Evolutionary conservation across 257 asterid genomes (phyloP), one percentile per base, ranked within the genome.

Genomic region (Solanum habrochaites): DNA sequence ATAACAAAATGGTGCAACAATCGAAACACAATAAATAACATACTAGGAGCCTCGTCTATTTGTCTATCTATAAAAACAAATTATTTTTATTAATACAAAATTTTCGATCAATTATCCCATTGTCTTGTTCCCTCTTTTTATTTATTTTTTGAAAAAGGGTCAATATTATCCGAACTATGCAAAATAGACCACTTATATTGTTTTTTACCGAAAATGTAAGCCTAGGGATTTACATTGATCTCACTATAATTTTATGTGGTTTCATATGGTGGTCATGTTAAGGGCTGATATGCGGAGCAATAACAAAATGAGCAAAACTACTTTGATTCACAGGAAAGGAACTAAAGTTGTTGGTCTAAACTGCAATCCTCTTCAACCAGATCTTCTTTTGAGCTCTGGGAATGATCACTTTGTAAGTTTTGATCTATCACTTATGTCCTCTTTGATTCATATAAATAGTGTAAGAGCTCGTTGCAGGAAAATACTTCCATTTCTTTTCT

Each of bases 351-450:
- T 97, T 83, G 97, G 99, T 86, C 93, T 97, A 88, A 93, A 97
- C 89, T 95, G 99, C 87, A 97, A 97, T 93, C 98, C 99, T 88
- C 94, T 92, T 91, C 99, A 97, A 87, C 99, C 98, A 64, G 98
- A 97, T 90, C 95, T 97, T 81, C 92, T 95, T 82, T 78, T 97
- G 91, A 95, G 97, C 56, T 95, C 98, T 85, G 99, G 99, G 90
- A 97, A 97, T 82, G 99, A 97, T 89, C 99, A 95, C 92, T 97
- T 94, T 86, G 99, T 97, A 93, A 90, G 93, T 80, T 88, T 88
- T 72, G 67, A 85, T 43, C 62, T 25, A 23, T 9, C 15, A 25
- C 37, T 43, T 42, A 21, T 43, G 43, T n/a, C 83, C 8, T 43
- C 32, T n/a, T 77, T 77, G 83, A 43, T 43, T 77, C 64, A 25